Base-by-base conservation (phyloP, 176 grass and related monocot genomes). In the Chrysopogon serrulatus region DNA sequence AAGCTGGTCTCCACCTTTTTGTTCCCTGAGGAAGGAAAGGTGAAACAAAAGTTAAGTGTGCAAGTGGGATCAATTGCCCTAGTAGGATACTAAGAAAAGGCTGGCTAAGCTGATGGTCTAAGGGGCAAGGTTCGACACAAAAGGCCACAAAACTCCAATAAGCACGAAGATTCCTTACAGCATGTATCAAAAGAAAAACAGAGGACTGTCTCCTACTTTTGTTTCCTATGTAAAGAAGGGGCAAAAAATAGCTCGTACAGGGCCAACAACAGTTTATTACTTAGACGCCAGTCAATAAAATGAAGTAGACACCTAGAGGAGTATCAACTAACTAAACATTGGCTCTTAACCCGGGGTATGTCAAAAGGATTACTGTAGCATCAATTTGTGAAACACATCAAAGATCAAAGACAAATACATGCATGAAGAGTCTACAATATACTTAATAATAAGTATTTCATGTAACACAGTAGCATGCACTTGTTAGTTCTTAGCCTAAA, bases 11-110 rank as follows among this genome's bases (percentile, higher is more conserved):
- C 76, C 61, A 86, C 78, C 88, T 89, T 91, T 93, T 85, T 79
- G 76, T 85, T 93, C 86, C 76, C 81, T 80, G 15, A n/a, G 70
- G 81, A 82, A 91, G 75, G 83, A 78, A 87, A 82, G 75, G 79
- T 37, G 70, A 35, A 80, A 65, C 41, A 65, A 76, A 86, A 90
- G 63, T 73, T 42, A 87, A 82, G 81, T 65, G 68, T 64, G 5
- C 80, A 87, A 84, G 89, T 84, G 76, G 84, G 60, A 51, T 91
- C 51, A 80, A 74, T 75, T 79, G 3, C 84, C 49, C 75, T 80
- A 79, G 73, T 84, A 87, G 61, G 84, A 83, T 87, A 87, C 76
- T 80, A 73, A 90, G 80, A 80, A 87, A 84, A 80, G 69, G 76
- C 61, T 62, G 75, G 48, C 74, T 80, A 87, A 62, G 80, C 41